A percentile compares a stretch with the other conserved stretches of the same genome.
Conservation (phyloP, 2,329 filamentous ascomycete species). For the Coleophoma crateriformis region DNA sequence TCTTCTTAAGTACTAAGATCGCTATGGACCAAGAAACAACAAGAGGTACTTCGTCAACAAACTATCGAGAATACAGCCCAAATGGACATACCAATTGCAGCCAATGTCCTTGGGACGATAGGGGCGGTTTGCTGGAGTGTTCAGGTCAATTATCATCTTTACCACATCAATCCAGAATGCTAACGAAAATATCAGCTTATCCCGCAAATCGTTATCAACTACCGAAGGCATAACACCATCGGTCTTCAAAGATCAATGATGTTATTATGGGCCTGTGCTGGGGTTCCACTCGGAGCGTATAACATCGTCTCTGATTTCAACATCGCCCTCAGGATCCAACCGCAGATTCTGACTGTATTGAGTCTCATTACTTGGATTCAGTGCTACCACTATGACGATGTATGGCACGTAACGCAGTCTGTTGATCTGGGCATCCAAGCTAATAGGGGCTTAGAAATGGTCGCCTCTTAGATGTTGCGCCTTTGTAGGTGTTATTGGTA, state of each 20-base stretch:
- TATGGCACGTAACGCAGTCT: conserved; percentile 13
- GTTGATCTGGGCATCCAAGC: background rate
- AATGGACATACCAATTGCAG: conserved; percentile 50
- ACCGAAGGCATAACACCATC: conserved; percentile 57
- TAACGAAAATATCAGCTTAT: conserved; percentile 44
- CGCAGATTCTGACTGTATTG: conserved; percentile 26
- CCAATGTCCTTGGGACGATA: conserved; percentile 53
- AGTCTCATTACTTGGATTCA: conserved; percentile 29
- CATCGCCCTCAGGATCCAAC: conserved; percentile 25
- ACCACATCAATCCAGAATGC: background rate
- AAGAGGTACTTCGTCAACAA: too few species aligned
- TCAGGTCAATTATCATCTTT: conserved; percentile 35
- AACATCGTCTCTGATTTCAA: conserved; percentile 26
- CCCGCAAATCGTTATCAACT: conserved; percentile 65
- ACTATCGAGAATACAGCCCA: background rate
- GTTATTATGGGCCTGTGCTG: conserved; percentile 65
- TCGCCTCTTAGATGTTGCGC: conserved; percentile 39
- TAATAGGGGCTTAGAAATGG: conserved; percentile 39
- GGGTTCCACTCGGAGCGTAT: conserved; percentile 54
- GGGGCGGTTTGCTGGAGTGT: conserved; percentile 64
- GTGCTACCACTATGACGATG: conserved; percentile 37
- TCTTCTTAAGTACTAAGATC: background rate
- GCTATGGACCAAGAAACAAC: too few species aligned
- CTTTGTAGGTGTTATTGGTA: conserved; percentile 44
- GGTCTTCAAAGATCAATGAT: conserved; percentile 67